Conservation (phyloP, 768 basidiomycete species). For the Russula dissimulans region DNA sequence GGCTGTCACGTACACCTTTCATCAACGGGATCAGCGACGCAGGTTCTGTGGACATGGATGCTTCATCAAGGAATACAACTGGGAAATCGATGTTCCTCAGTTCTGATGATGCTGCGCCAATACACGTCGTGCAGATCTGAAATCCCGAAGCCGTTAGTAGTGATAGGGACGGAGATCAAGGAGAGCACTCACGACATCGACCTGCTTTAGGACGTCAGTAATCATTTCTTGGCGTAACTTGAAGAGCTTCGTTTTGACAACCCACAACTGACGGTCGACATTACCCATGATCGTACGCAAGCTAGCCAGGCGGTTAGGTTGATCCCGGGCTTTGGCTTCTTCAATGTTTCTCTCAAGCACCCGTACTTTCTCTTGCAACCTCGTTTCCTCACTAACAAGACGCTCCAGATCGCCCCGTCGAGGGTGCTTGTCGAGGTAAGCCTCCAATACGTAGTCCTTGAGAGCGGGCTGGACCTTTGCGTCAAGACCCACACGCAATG, state of each 20-base stretch:
- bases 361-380: conserved; percentile 21
- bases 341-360: conserved; percentile 8
- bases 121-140: conserved; percentile 85
- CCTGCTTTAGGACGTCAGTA: conserved; percentile 47
- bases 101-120: conserved; percentile 59
- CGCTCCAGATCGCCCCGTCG: conserved; percentile 37
- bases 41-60: conserved; percentile 94
- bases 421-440: conserved; percentile 53
- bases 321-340: not conserved
- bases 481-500: conserved; percentile 65
- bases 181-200: conserved; percentile 62
- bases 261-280: conserved; percentile 28
- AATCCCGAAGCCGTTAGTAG: not conserved
- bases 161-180: not conserved
- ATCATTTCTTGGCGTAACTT: conserved; percentile 55
- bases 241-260: conserved; percentile 37
- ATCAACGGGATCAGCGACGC: conserved; percentile 85
- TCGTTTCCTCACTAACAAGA: conserved; percentile 33
- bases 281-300: conserved; percentile 24
- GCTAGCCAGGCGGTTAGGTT: conserved; percentile 22
- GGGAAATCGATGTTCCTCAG: conserved; percentile 79
- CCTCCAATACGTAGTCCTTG: conserved; percentile 49
- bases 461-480: conserved; percentile 53
- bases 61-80: conserved; percentile 89
- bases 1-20: conserved; percentile 69